A percentile compares a stretch with the other conserved stretches of the same genome.
phyloP scores from a whole-genome alignment of 345 rosid genomes.

The Brassica nigra region DNA sequence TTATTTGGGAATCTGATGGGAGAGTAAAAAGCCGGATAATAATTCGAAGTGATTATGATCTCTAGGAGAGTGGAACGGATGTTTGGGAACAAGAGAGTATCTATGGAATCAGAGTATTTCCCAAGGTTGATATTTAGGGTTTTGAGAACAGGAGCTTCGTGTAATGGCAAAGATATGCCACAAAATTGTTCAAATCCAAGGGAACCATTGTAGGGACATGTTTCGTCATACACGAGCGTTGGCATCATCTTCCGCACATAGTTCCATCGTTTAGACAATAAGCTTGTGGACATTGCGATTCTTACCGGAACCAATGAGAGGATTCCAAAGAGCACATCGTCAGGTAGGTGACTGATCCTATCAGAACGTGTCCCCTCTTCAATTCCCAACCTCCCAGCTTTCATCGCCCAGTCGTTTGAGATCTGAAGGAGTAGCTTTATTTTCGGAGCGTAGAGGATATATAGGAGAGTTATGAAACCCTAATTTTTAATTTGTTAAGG shows the following conservation, averaged over 20 bases:
- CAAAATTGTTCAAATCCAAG: background rate
- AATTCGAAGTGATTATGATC: background rate
- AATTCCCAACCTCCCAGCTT: background rate
- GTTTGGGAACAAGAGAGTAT: background rate
- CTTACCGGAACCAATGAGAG: slow-evolving; percentile 2
- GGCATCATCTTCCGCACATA: slow-evolving; percentile 15
- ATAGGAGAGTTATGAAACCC: background rate
- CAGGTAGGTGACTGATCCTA: slow-evolving; percentile 21
- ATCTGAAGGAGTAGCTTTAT: background rate
- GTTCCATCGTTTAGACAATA: slow-evolving; percentile 26
- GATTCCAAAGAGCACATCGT: slow-evolving; percentile 18
- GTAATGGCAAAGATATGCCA: slow-evolving; percentile 13
- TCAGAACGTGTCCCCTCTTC: background rate
- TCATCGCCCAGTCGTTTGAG: background rate
- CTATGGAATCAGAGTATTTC: background rate
- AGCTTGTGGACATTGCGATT: slow-evolving; percentile 12
- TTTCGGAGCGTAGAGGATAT: background rate
- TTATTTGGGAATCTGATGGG: background rate
- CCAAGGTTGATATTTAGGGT: slow-evolving; percentile 18
- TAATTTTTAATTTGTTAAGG: too few relatives aligned
- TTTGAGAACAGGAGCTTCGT: slow-evolving; percentile 11
- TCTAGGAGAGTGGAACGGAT: slow-evolving; percentile 11
- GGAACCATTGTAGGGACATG: slow-evolving; percentile 2
- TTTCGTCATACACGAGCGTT: background rate
- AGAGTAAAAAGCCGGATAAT: background rate